Conservation (phyloP, 129 eudicot species). For the Flaveria sonorensis region DNA sequence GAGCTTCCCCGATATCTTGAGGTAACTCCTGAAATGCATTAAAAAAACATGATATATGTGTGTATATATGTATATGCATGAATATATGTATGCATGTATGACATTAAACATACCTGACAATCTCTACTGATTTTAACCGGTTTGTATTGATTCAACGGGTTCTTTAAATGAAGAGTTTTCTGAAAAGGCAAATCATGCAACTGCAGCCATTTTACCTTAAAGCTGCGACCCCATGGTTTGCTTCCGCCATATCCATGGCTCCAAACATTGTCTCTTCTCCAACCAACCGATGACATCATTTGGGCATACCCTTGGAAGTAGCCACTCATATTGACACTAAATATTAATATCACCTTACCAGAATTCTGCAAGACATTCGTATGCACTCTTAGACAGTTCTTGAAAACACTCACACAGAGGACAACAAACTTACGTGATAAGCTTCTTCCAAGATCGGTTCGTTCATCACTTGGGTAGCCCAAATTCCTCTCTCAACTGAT, state of each 20-base stretch:
- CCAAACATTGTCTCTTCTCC: slow-evolving; percentile 92
- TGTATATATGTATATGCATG: neutral
- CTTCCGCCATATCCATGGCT: slow-evolving; percentile 80
- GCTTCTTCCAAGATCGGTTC: slow-evolving; percentile 97
- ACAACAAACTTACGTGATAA: slow-evolving; percentile 63
- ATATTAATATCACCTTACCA: slow-evolving; percentile 79
- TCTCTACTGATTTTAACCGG: slow-evolving; percentile 99
- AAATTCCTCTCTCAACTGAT: slow-evolving; percentile 73
- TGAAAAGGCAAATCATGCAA: slow-evolving; percentile 79
- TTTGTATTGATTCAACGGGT: slow-evolving; percentile 81
- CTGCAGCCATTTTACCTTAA: slow-evolving; percentile 85
- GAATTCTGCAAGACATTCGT: slow-evolving; percentile 68
- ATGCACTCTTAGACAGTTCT: slow-evolving; percentile 26
- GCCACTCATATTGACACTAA: slow-evolving; percentile 95
- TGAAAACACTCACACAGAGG: neutral
- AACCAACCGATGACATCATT: slow-evolving; percentile 92
- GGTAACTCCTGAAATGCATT: slow-evolving; percentile 71
- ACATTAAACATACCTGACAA: slow-evolving; percentile 67
- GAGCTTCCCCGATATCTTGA: slow-evolving; percentile 90
- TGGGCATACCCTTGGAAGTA: slow-evolving; percentile 98
- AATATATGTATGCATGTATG: neutral
- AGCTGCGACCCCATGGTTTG: slow-evolving; percentile 96
- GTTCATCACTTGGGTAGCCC: slow-evolving; percentile 98
- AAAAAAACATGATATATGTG: neutral
- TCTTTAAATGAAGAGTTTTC: slow-evolving; percentile 86